These are phyloP conservation scores for Pythium scleroteichum DNA, from an alignment of 352 stramenopile species.

Conservation along the genomic window DNA sequence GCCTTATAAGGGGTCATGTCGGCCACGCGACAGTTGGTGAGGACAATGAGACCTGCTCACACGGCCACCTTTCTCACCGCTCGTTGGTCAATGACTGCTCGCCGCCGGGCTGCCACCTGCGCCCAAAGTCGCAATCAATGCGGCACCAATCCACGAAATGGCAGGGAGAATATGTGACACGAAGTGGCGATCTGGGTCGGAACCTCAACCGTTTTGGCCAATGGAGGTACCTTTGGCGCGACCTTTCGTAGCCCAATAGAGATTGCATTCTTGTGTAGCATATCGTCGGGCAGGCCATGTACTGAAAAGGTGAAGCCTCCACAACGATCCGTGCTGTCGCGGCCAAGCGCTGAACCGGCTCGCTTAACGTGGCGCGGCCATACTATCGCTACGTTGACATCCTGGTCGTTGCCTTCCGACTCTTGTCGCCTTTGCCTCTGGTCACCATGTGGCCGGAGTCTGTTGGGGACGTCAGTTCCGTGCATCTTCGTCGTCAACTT, in stretches of 20 bases:
- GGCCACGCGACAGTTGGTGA: neutral
- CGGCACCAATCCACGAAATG: neutral
- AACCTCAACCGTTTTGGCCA: slow-evolving; percentile 13
- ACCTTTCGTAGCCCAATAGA: slow-evolving; percentile 24
- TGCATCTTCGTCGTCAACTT: slow-evolving; percentile 26
- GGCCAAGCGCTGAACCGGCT: slow-evolving; percentile 1
- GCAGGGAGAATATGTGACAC: slow-evolving; percentile 22
- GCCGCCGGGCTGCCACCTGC: neutral
- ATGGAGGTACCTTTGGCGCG: slow-evolving; percentile 1
- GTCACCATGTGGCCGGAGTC: slow-evolving; percentile 18
- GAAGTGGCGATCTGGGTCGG: slow-evolving; percentile 19
- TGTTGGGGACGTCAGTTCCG: slow-evolving; percentile 17
- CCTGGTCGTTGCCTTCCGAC: neutral
- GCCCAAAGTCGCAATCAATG: neutral
- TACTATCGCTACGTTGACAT: neutral
- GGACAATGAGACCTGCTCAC: too few species aligned
- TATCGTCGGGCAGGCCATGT: too few species aligned
- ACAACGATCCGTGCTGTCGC: neutral
- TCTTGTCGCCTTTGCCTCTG: slow-evolving; percentile 15
- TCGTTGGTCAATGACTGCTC: neutral
- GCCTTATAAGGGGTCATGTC: slow-evolving; percentile 8
- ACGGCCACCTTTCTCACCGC: too few species aligned
- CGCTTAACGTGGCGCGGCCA: neutral
- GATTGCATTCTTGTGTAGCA: too few species aligned
- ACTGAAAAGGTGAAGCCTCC: too few species aligned